phyloP scores from a whole-genome alignment of 441 rosid genomes.

The Viola pubescens region DNA sequence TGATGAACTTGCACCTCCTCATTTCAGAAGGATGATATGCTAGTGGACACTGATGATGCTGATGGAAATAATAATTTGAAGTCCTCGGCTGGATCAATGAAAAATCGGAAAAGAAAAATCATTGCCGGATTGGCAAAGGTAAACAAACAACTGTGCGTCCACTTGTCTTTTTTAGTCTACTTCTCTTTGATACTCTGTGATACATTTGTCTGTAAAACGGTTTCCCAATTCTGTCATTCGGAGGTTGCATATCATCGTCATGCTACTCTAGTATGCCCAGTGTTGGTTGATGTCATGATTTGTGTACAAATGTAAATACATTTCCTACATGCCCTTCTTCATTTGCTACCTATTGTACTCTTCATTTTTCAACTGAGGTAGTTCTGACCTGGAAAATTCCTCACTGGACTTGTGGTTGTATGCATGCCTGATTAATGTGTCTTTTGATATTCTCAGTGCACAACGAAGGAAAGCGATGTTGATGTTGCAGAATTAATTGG shows the following conservation, averaged over 20 bases:
- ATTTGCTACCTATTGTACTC: background rate
- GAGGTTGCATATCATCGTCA: background rate
- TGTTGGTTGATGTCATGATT: too few species aligned
- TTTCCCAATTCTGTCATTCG: background rate
- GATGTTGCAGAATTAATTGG: too few species aligned
- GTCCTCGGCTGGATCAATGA: constrained; percentile 53
- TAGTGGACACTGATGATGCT: constrained; percentile 32
- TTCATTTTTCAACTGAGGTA: background rate
- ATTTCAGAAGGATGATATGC: constrained; percentile 28
- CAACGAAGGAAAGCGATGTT: too few species aligned
- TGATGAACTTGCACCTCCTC: constrained; percentile 3
- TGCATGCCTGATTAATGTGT: too few species aligned
- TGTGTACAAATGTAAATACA: too few species aligned
- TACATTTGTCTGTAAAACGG: constrained; percentile 4
- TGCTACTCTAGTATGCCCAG: background rate
- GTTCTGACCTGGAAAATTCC: background rate
- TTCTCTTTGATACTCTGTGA: constrained; percentile 2
- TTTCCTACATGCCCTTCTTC: background rate
- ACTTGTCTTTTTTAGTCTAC: constrained; percentile 2
- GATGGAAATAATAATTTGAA: constrained; percentile 27
- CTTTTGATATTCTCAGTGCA: too few species aligned
- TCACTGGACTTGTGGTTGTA: too few species aligned
- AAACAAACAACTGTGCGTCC: constrained; percentile 7
- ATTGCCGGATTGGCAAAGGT: constrained; percentile 77
- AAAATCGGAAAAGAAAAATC: constrained; percentile 78